A percentile compares a stretch with the other conserved stretches of the same genome.
These are phyloP conservation scores for Esteya vermicola DNA, from an alignment of 2,329 filamentous ascomycete genomes.

Conservation along the genomic window DNA sequence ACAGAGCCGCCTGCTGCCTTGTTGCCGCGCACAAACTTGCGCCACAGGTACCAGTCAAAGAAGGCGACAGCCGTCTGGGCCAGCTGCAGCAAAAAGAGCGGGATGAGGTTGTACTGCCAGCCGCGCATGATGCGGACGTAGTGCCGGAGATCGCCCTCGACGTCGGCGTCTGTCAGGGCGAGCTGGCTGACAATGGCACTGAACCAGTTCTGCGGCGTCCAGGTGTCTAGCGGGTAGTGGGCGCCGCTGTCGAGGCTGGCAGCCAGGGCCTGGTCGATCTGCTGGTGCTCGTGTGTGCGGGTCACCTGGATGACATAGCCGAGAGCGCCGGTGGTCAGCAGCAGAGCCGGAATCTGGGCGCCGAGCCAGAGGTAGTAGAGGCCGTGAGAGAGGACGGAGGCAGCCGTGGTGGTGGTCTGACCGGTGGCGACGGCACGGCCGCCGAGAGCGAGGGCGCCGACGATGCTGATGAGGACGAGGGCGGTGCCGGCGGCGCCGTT, in stretches of 20 bases:
- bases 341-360: conserved; percentile 18
- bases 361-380: conserved; percentile 21
- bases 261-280: conserved; percentile 16
- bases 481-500: conserved; percentile 25
- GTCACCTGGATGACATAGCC: conserved; percentile 22
- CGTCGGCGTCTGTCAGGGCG: conserved; percentile 12
- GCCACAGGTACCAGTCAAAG: conserved; percentile 4
- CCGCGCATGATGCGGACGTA: conserved; percentile 18
- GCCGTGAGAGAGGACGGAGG: not conserved
- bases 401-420: not conserved
- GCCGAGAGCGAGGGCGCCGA: conserved; percentile 17
- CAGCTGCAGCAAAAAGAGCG: conserved; percentile 13
- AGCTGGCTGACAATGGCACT: conserved; percentile 17
- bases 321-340: conserved; percentile 22
- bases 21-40: not conserved
- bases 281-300: conserved; percentile 15
- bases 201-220: conserved; percentile 27
- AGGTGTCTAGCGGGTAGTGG: conserved; percentile 17
- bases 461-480: conserved; percentile 19
- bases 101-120: conserved; percentile 23
- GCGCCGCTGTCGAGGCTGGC: conserved; percentile 3
- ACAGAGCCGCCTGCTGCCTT: not conserved
- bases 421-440: not conserved
- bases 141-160: conserved; percentile 13
- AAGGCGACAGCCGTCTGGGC: conserved; percentile 8